Percentiles rank a stretch among this genome's conserved stretches.
These are phyloP conservation scores for Aspergillus costaricaensis DNA, from an alignment of 2,329 filamentous ascomycete species.

Conservation along the genomic window DNA sequence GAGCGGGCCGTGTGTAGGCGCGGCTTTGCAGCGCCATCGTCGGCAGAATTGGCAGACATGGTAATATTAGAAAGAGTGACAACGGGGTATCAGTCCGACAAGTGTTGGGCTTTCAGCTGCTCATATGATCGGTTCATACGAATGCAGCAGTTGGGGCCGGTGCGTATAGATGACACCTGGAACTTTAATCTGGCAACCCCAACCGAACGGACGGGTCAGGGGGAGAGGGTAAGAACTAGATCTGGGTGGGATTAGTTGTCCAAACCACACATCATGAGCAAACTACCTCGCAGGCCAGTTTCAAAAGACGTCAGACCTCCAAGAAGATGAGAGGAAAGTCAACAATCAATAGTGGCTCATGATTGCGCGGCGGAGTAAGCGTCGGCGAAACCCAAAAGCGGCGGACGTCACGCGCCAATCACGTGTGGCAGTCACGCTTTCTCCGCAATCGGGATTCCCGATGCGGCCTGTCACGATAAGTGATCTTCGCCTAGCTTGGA, in stretches of 20 bases:
- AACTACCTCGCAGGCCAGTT: background rate
- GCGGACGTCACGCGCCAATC: constrained; percentile 1
- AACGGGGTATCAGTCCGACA: constrained; percentile 12
- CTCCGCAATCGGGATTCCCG: background rate
- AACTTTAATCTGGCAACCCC: background rate
- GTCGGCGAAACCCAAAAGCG: background rate
- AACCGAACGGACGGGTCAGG: background rate
- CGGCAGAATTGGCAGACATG: constrained; percentile 31
- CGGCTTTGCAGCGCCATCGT: constrained; percentile 27
- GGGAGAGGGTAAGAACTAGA: background rate
- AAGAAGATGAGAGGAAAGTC: background rate
- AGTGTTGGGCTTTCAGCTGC: constrained; percentile 19
- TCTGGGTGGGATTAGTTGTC: background rate
- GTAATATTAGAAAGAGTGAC: background rate
- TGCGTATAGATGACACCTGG: constrained; percentile 8
- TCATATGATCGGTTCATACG: constrained; percentile 34
- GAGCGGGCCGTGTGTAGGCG: constrained; percentile 31
- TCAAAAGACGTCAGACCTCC: background rate
- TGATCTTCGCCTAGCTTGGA: background rate
- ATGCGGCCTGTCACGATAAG: background rate
- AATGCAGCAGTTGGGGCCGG: constrained; percentile 18
- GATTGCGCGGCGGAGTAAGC: background rate
- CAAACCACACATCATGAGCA: background rate
- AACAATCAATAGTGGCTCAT: background rate
- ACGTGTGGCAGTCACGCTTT: background rate